Percentiles rank a stretch among this genome's conserved stretches.
These are phyloP conservation scores for Colletotrichum limetticola DNA, from an alignment of 2,329 filamentous ascomycete species.

Conservation along the genomic window DNA sequence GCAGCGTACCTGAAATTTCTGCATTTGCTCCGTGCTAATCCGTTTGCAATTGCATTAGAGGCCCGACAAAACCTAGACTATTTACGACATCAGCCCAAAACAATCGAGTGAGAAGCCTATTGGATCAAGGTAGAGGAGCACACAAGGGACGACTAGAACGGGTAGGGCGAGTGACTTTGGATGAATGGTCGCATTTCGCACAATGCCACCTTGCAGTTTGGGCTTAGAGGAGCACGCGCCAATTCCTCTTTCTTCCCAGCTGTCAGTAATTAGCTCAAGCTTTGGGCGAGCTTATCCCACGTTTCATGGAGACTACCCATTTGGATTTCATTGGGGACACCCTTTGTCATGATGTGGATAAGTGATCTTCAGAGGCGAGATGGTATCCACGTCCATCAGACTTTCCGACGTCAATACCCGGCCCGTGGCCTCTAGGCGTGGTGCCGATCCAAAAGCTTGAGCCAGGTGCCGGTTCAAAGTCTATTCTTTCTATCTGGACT, in stretches of 20 bases:
- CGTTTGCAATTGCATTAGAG: constrained; percentile 19
- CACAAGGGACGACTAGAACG: not conserved
- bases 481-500: not conserved
- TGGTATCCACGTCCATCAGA: not conserved
- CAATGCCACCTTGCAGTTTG: not conserved
- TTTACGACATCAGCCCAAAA: not conserved
- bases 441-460: not conserved
- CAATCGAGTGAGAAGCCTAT: not conserved
- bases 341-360: not conserved
- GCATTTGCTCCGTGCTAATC: not conserved
- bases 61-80: not conserved
- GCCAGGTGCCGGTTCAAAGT: not conserved
- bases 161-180: not conserved
- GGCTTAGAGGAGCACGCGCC: not conserved
- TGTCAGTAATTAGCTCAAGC: not conserved
- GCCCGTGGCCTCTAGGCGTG: not conserved
- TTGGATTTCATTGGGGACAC: too few relatives aligned
- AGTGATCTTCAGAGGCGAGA: not conserved
- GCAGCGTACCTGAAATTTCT: not conserved
- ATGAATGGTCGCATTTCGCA: not conserved
- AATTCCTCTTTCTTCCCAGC: not conserved
- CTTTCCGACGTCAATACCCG: not conserved
- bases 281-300: not conserved
- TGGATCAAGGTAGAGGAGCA: not conserved
- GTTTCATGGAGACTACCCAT: not conserved